Evolutionary conservation across 495 filamentous ascomycete species (phyloP), one percentile per base, ranked within the genome.

Genomic region (Thozetella sp.): DNA sequence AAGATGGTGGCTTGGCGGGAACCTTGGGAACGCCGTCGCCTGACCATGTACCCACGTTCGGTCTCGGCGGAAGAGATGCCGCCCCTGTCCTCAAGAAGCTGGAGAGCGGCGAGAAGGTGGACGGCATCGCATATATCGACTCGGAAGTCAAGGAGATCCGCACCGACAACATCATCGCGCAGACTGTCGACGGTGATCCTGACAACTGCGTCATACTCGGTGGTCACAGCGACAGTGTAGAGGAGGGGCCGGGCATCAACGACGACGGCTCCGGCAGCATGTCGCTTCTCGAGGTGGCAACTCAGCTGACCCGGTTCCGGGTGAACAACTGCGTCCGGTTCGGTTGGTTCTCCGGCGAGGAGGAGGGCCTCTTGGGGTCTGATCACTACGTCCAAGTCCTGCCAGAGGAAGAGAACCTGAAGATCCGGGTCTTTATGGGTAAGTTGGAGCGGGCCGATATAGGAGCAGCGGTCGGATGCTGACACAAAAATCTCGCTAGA

Each of bases 121-220:
- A 79, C 22, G 76, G 74, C 1, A 85, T 80, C 57, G 85, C 83
- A 17, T 86, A 83, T 60, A 84, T 88, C 50, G 80, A 83, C 62
- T 66, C 82, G 34, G 72, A 74, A 24, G 78, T 83, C 27, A 65
- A 73, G 6, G 65, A 64, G 40, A 77, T 80, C 52, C 53, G 59
- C 30, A 85, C 80, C 1, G 75, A 68, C 63, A 86, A 85, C 67
- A 76, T 86, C 58, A 74, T 87, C 54, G 81, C 80, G 2, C 80
- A 85, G 68, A 85, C 83, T 1, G 70, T 67, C 9, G 71, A 67
- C n/a, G 82, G 84, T 23, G 83, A 86, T 58, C 79, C 67, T 2
- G 75, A 83, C 23, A 83, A 86, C 64, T 83, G 80, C 56, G 77
- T 85, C 56, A 82, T 83, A 79, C 75, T 85, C 1, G 82, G 84